Evolutionary conservation across 1,139 yeast genomes (phyloP), one percentile per base, ranked within the genome.

Genomic region (Candida sanyaensis): DNA sequence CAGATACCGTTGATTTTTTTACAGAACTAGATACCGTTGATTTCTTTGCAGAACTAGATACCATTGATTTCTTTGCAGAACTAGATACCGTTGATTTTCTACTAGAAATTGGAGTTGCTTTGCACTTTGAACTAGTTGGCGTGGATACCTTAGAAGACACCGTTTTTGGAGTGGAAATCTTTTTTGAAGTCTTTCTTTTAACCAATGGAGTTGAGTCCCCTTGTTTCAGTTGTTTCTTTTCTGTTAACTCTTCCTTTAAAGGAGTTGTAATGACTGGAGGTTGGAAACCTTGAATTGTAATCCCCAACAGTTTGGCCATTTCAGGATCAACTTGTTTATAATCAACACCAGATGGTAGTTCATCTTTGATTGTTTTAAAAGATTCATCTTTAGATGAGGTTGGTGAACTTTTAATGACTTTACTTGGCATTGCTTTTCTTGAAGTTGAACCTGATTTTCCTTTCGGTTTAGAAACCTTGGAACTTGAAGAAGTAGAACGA

Each of bases 281-380:
- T 31, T 55, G 50, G 40, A 57, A 48, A 1, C 67, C 69, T 50
- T 62, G 63, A 21, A 65, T 54, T 1, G 63, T 60, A 8, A 68
- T 62, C 5, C 72, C 73, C 49, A 66, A 56, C 49, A 61, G 61
- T 24, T 65, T 54, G 3, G 70, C 69, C 39, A 64, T 39, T 41
- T 58, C 58, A 38, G 50, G 43, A 45, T 48, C 48, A 21, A 44
- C 36, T 7, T 53, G 51, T 41, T 62, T 55, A 29, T 51, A 54
- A 27, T 55, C 47, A 48, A 66, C 68, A 46, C 65, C 68, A 50
- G 60, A 57, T 8, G 49, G 50, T 6, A 56, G 55, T 45, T 68
- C 72, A 27, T 66, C 69, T 31, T 60, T 55, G 13, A 60, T 43
- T 1, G 65, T 52, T 27, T 50, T 43, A 33, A 56, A 55, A 0